phyloP scores from a whole-genome alignment of 495 filamentous ascomycete genomes.

The Platismatia glauca region DNA sequence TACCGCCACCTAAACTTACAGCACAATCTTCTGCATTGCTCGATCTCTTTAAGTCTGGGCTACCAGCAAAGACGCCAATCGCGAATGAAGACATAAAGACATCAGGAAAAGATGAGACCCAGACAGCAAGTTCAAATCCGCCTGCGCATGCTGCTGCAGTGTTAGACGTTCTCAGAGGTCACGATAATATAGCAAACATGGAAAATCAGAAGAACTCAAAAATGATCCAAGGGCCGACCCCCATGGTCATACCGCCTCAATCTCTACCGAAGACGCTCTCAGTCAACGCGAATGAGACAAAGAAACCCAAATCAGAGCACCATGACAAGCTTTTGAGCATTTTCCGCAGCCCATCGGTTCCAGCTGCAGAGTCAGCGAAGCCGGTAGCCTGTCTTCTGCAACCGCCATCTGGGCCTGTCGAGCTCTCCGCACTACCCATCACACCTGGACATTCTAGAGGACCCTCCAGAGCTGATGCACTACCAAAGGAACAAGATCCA shows the following conservation, averaged over 20 bases:
- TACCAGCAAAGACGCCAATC: not conserved
- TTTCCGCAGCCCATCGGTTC: conserved; percentile 24
- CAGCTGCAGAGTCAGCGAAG: conserved; percentile 9
- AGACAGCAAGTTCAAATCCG: not conserved
- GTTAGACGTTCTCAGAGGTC: not conserved
- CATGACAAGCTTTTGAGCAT: conserved; percentile 29
- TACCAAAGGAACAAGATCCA: not conserved
- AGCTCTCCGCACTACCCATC: conserved; percentile 25
- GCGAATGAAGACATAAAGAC: not conserved
- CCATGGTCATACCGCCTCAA: conserved; percentile 11
- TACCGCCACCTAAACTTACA: conserved; percentile 53
- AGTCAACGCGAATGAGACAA: conserved; percentile 1
- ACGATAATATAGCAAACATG: not conserved
- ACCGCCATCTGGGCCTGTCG: conserved; percentile 16
- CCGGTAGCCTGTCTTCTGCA: conserved; percentile 5
- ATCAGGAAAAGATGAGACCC: not conserved
- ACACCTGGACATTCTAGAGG: conserved; percentile 18
- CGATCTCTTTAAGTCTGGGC: conserved; percentile 50
- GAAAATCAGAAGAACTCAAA: not conserved
- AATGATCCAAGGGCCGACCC: not conserved
- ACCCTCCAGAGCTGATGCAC: conserved; percentile 12
- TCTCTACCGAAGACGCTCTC: not conserved
- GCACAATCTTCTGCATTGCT: conserved; percentile 55
- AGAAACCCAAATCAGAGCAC: conserved; percentile 21
- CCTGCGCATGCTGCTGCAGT: not conserved